These are phyloP conservation scores for Lanmaoa rubissima DNA, from an alignment of 768 basidiomycete genomes.

Conservation along the genomic window DNA sequence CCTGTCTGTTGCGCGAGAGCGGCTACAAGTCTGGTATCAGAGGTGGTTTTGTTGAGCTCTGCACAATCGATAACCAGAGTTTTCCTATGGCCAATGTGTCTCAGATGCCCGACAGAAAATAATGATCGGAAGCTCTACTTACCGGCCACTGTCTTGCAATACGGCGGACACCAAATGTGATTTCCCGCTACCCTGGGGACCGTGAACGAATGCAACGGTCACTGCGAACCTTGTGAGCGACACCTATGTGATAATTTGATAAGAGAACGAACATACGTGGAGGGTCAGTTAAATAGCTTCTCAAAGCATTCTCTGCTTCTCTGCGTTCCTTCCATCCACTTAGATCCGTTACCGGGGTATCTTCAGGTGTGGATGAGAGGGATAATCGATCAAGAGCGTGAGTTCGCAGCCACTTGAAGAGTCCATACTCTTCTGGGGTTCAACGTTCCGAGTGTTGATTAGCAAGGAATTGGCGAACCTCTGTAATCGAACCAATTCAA, in stretches of 20 bases:
- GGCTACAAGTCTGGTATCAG: conserved; percentile 67
- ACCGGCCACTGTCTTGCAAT: conserved; percentile 56
- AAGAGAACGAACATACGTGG: conserved; percentile 51
- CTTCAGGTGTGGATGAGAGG: conserved; percentile 22
- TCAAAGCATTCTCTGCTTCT: conserved; percentile 68
- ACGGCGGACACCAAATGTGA: conserved; percentile 53
- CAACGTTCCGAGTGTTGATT: neutral
- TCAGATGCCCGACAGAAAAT: neutral
- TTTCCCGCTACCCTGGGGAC: conserved; percentile 84
- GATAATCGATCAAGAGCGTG: conserved; percentile 58
- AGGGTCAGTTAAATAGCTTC: conserved; percentile 71
- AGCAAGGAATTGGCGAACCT: conserved; percentile 39
- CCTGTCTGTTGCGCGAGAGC: conserved; percentile 80
- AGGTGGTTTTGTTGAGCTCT: conserved; percentile 62
- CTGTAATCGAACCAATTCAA: conserved; percentile 81
- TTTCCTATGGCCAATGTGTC: conserved; percentile 43
- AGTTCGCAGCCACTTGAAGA: conserved; percentile 72
- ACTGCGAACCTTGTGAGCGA: conserved; percentile 36
- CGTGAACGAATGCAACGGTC: conserved; percentile 77
- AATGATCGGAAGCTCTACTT: conserved; percentile 4
- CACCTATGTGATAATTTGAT: neutral
- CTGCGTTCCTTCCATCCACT: conserved; percentile 83
- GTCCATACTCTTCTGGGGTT: conserved; percentile 52
- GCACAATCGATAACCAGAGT: conserved; percentile 82
- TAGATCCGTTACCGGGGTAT: conserved; percentile 23